Evolutionary conservation across 129 eudicot genomes (phyloP).

Genomic region (Centaurea solstitialis): DNA sequence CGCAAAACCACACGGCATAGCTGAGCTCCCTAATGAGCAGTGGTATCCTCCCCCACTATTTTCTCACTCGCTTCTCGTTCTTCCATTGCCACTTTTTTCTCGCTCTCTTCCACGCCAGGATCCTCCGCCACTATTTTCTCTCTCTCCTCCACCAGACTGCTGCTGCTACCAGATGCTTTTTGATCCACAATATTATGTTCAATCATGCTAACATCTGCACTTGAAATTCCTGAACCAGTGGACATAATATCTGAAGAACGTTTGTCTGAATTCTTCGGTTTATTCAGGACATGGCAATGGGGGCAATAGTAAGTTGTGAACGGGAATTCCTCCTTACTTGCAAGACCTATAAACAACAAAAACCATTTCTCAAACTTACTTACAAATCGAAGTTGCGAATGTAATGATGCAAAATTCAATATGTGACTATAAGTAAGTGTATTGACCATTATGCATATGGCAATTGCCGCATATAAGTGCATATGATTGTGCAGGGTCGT

Average conservation of each 20-base stretch:
- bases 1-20: constrained; percentile 1
- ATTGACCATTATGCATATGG: constrained; percentile 96
- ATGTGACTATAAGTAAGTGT: neutral
- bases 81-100: constrained; percentile 29
- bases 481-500: constrained; percentile 92
- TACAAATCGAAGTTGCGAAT: neutral
- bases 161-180: constrained; percentile 28
- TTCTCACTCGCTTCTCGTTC: constrained; percentile 33
- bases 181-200: constrained; percentile 25
- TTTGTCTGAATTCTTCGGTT: constrained; percentile 55
- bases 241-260: constrained; percentile 31
- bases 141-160: constrained; percentile 37
- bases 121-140: constrained; percentile 25
- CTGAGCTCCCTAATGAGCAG: neutral
- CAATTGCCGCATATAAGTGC: constrained; percentile 97
- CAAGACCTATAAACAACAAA: constrained; percentile 66
- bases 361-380: neutral
- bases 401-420: neutral
- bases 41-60: constrained; percentile 23
- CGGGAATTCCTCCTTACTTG: constrained; percentile 89
- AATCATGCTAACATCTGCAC: constrained; percentile 27
- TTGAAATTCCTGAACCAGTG: constrained; percentile 35
- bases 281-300: constrained; percentile 81
- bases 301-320: constrained; percentile 90
- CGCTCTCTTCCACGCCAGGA: constrained; percentile 23